Percentiles rank a stretch among this genome's conserved stretches.
phyloP scores from a whole-genome alignment of 106 monocot species.

The Dendrobium chrysotoxum region DNA sequence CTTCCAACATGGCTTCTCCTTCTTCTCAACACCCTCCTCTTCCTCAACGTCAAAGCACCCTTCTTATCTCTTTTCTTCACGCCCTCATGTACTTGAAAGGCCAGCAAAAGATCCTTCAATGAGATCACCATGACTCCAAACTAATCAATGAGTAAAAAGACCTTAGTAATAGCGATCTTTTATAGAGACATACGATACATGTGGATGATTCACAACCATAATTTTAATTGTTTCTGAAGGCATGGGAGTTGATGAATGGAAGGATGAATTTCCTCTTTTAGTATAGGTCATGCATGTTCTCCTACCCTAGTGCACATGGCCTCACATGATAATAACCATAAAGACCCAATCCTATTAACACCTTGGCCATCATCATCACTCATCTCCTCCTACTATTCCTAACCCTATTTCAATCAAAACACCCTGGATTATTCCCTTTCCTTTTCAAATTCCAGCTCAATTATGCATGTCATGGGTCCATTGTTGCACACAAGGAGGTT shows the following conservation, averaged over 20 bases:
- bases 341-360: neutral
- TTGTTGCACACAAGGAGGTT: neutral
- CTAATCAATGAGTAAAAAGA: neutral
- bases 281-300: constrained; percentile 16
- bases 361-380: neutral
- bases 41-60: neutral
- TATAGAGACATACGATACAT: neutral
- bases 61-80: neutral
- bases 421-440: constrained; percentile 18
- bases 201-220: constrained; percentile 2
- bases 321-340: constrained; percentile 9
- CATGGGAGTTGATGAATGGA: neutral
- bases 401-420: constrained; percentile 11
- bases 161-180: neutral
- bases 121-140: neutral
- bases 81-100: too few species aligned
- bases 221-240: neutral
- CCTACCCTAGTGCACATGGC: constrained; percentile 7
- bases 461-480: neutral
- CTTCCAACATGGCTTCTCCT: neutral
- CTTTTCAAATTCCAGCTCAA: neutral
- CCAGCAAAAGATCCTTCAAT: neutral
- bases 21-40: neutral
- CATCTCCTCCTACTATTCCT: neutral
- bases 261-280: neutral